A percentile compares a stretch with the other conserved stretches of the same genome.
Evolutionary conservation across 2,329 filamentous ascomycete species (phyloP).

Genomic region (Teratosphaeria destructans): DNA sequence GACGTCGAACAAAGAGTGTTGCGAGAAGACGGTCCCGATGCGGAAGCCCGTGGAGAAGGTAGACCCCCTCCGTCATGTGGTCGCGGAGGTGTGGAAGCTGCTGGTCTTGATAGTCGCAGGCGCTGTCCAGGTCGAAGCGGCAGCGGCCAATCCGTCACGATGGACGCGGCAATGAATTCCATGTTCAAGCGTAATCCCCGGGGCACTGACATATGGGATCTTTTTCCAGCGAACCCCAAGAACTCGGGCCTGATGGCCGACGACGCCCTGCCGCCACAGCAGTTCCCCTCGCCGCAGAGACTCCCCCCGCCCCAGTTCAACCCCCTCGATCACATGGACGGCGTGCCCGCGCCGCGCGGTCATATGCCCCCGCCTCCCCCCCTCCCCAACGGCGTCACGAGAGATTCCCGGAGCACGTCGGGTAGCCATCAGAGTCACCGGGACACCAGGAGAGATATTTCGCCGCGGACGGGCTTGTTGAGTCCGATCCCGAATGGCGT

Average conservation of each 20-base stretch:
- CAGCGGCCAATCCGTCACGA: not conserved
- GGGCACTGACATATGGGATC: not conserved
- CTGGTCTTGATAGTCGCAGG: not conserved
- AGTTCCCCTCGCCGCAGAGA: not conserved
- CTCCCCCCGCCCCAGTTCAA: not conserved
- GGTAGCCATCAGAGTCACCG: not conserved
- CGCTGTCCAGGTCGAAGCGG: not conserved
- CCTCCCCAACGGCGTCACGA: not conserved
- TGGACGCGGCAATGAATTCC: not conserved
- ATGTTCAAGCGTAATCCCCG: not conserved
- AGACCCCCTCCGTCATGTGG: not conserved
- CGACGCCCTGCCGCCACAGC: not conserved
- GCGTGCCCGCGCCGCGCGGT: not conserved
- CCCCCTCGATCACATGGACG: not conserved
- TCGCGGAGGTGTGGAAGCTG: not conserved
- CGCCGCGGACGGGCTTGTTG: constrained; percentile 5
- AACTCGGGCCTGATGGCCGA: not conserved
- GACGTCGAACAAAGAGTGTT: not conserved
- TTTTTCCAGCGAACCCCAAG: not conserved
- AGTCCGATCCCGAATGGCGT: constrained; percentile 8
- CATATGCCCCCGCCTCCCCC: not conserved
- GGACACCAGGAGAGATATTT: constrained; percentile 2
- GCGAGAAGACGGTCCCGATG: not conserved
- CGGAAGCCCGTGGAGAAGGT: not conserved
- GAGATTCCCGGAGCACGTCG: not conserved